Evolutionary conservation across 257 asterid species (phyloP), one percentile per base, ranked within the genome.

Genomic region (Solanum peruvianum): DNA sequence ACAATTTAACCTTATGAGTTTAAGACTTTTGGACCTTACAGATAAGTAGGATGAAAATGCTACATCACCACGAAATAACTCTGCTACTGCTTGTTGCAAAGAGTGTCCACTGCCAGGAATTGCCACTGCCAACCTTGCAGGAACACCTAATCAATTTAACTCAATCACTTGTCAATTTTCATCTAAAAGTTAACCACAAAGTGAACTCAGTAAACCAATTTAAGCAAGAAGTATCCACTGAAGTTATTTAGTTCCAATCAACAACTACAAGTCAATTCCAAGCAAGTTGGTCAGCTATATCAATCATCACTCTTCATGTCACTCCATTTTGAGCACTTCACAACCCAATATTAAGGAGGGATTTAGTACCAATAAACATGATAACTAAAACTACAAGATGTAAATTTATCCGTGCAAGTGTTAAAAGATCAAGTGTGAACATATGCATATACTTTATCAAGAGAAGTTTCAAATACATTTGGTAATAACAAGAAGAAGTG

Each of bases 31-130:
- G 93, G 85, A 23, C 58, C 95, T 92, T 94, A 96, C 99, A 89
- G 94, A 91, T 77, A 94, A 89, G 87, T 91, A 93, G 60, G 97
- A 90, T 42, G 95, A 89, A 87, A 95, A 84, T 56, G 96, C 91
- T 37, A 31, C 35, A 82, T 93, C 89, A 62, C 88, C 89, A 86
- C 90, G 88, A 87, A 94, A 90, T 67, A 93, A 85, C 88, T 93
- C 93, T 71, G 88, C 91, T 76, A 93, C 82, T 82, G 91, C 84
- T 86, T 92, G 91, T 31, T 92, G 91, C 86, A 91, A 76, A 77
- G 96, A 88, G 80, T 92, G 91, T 75, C 92, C 66, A 64, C 92
- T 93, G 84, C 87, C 91, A 70, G 92, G 76, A 23, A 89, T 89
- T 86, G 91, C 87, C 85, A 84, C 49, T 81, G 91, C 91, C 89